These are phyloP conservation scores for Plantago coronopus DNA, from an alignment of 305 asterid genomes.

Conservation along the genomic window DNA sequence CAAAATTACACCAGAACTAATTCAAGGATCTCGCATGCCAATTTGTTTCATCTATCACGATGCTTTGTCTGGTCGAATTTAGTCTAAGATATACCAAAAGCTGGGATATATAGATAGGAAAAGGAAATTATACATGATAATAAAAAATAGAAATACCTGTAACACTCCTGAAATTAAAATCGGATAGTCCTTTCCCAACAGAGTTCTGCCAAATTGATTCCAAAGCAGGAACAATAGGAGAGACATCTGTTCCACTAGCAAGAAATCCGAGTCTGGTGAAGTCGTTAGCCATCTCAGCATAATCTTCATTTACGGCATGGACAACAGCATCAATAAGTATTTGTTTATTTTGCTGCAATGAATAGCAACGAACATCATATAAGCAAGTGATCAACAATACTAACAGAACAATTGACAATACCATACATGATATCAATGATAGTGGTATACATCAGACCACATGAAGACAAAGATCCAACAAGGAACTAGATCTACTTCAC, in stretches of 20 bases:
- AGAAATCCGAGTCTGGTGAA: conserved; percentile 97
- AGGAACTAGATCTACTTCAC: background rate
- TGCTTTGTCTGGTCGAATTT: background rate
- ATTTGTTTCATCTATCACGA: background rate
- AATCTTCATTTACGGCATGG: conserved; percentile 99
- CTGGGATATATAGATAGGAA: too few relatives aligned
- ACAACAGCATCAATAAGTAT: conserved; percentile 96
- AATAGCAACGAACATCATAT: conserved; percentile 7
- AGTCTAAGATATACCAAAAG: conserved; percentile 21
- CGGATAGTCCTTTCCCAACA: conserved; percentile 89
- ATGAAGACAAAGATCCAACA: conserved; percentile 2
- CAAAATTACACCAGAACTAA: background rate
- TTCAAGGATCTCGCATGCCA: background rate
- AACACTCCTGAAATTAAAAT: conserved; percentile 92
- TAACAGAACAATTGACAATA: conserved; percentile 13
- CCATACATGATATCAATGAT: conserved; percentile 5
- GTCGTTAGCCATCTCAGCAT: conserved; percentile 98
- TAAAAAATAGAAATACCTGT: conserved; percentile 51
- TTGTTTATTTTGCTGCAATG: conserved; percentile 89
- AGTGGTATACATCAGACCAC: background rate
- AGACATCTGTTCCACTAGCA: conserved; percentile 91
- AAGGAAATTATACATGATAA: too few relatives aligned
- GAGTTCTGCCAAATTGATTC: conserved; percentile 99
- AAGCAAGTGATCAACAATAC: conserved; percentile 15
- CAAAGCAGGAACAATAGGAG: conserved; percentile 93